phyloP scores from a whole-genome alignment of 805 yeast genomes.

The Kodamaea hsintzibuensis region DNA sequence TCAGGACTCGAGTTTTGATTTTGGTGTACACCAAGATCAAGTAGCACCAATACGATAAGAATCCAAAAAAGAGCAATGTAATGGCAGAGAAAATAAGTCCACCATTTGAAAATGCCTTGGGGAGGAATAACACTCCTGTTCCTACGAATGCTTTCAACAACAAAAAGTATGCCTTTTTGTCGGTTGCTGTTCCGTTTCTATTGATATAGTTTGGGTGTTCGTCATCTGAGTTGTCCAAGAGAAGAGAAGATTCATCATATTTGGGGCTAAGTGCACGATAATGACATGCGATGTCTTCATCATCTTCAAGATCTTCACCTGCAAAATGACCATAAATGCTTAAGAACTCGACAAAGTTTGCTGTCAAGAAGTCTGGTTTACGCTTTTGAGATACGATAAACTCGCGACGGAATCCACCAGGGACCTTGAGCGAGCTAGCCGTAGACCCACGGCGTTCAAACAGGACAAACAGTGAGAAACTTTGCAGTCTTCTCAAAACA shows the following conservation, averaged over 20 bases:
- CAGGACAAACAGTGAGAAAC: conserved; percentile 27
- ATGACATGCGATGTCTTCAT: conserved; percentile 56
- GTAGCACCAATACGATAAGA: conserved; percentile 79
- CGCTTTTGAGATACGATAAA: conserved; percentile 43
- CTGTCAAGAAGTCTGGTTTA: conserved; percentile 54
- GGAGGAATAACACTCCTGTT: conserved; percentile 71
- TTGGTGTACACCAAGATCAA: conserved; percentile 62
- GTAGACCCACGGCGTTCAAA: conserved; percentile 54
- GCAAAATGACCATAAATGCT: conserved; percentile 85
- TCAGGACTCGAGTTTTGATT: conserved; percentile 57
- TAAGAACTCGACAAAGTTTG: conserved; percentile 74
- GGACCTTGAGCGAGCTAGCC: conserved; percentile 71
- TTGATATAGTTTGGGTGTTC: conserved; percentile 15
- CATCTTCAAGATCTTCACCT: conserved; percentile 77
- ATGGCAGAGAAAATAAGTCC: conserved; percentile 61
- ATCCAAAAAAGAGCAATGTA: conserved; percentile 59
- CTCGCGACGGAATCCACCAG: conserved; percentile 82
- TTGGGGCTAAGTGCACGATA: conserved; percentile 29
- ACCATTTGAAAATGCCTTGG: conserved; percentile 71
- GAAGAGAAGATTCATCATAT: conserved; percentile 42
- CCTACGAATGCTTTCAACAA: conserved; percentile 76
- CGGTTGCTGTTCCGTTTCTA: conserved; percentile 67
- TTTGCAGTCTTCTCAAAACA: conserved; percentile 13
- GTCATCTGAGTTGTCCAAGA: conserved; percentile 11
- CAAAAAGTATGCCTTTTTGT: conserved; percentile 68